These are phyloP conservation scores for Micromonas pusilla DNA, from an alignment of 139 green algal genomes.

Conservation along the genomic window DNA sequence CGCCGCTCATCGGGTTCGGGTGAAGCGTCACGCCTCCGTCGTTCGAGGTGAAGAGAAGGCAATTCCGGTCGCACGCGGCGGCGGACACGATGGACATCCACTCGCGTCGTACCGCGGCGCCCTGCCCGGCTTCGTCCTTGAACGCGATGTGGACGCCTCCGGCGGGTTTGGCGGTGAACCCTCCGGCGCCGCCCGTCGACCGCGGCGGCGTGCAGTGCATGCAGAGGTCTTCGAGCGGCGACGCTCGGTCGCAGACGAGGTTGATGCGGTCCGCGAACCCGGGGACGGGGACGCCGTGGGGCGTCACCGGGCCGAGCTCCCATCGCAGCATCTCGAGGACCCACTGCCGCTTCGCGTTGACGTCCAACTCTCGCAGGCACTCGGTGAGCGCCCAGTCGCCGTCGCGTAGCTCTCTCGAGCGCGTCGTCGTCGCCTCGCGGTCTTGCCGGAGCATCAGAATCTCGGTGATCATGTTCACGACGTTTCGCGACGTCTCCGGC, in stretches of 20 bases:
- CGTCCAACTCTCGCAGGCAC: not conserved
- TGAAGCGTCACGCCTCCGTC: not conserved
- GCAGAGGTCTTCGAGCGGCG: not conserved
- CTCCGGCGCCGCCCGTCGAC: not conserved
- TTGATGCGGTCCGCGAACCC: not conserved
- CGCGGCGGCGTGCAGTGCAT: not conserved
- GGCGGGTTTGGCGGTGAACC: not conserved
- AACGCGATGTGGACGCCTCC: not conserved
- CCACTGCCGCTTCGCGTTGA: not conserved
- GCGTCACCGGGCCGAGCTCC: not conserved
- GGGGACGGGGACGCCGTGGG: not conserved
- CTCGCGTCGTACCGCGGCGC: conserved; percentile 1
- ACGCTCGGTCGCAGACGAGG: not conserved
- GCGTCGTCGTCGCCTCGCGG: not conserved
- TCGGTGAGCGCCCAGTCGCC: not conserved
- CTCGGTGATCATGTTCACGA: too few species aligned
- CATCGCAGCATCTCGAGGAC: not conserved
- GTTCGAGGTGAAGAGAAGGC: not conserved
- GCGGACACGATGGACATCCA: not conserved
- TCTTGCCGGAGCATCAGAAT: too few species aligned
- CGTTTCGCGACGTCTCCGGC: too few species aligned
- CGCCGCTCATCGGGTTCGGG: not conserved
- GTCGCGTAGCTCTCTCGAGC: not conserved
- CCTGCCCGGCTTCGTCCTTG: not conserved
- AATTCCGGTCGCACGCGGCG: not conserved